A percentile compares a stretch with the other conserved stretches of the same genome.
These are phyloP conservation scores for Prunus mira DNA, from an alignment of 306 rosid species.

Conservation along the genomic window DNA sequence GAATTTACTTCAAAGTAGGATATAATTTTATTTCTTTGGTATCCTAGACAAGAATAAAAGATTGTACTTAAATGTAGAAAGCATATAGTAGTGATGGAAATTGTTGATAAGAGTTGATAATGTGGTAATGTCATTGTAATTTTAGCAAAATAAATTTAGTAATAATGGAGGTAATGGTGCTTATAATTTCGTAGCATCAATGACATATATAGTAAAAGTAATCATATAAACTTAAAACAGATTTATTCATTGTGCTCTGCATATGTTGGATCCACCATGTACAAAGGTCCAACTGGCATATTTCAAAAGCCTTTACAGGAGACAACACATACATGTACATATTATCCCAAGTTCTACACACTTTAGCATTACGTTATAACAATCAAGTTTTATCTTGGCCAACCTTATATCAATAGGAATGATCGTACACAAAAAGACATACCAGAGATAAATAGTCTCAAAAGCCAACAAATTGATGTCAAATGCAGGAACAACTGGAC, in stretches of 20 bases:
- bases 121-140: background rate
- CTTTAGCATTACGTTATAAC: background rate
- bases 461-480: background rate
- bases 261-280: background rate
- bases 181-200: background rate
- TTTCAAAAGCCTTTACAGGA: background rate
- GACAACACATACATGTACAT: background rate
- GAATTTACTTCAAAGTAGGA: background rate
- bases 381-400: background rate
- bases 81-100: background rate
- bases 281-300: background rate
- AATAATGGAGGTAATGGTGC: background rate
- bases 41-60: background rate
- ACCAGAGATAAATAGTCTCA: background rate
- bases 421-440: background rate
- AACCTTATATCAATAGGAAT: background rate
- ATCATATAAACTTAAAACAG: background rate
- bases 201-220: background rate
- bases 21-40: background rate
- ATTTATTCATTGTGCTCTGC: background rate
- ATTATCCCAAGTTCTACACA: background rate
- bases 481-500: background rate
- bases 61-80: background rate
- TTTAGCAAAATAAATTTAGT: background rate
- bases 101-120: background rate